A percentile compares a stretch with the other conserved stretches of the same genome.
Evolutionary conservation across 345 rosid genomes (phyloP).

Genomic region (Anastatica hierochuntica): DNA sequence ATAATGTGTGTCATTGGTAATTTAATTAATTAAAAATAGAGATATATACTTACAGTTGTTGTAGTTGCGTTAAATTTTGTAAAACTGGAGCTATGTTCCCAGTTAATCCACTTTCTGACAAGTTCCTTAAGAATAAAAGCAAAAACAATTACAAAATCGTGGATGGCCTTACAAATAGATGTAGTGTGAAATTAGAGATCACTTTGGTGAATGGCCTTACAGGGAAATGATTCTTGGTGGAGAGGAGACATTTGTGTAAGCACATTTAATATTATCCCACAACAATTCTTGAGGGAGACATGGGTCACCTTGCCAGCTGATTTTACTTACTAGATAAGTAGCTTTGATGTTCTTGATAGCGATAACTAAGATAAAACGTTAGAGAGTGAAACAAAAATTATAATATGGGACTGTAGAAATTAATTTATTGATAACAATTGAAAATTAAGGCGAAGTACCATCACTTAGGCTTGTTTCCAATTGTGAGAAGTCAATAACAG

Average conservation of each 20-base stretch:
- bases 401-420: no score
- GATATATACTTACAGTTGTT: constrained; percentile 28
- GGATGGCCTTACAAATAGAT: no score
- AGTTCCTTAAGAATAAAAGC: constrained; percentile 12
- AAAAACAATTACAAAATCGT: background rate
- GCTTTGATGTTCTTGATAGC: constrained; percentile 35
- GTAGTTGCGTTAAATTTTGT: constrained; percentile 20
- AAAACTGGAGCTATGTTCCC: constrained; percentile 22
- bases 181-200: background rate
- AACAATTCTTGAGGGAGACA: constrained; percentile 19
- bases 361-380: background rate
- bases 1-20: background rate
- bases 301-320: constrained; percentile 49
- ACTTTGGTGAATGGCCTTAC: constrained; percentile 40
- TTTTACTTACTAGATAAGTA: constrained; percentile 18
- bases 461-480: constrained; percentile 10
- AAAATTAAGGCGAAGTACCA: constrained; percentile 9
- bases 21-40: background rate
- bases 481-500: constrained; percentile 7
- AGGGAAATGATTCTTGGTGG: constrained; percentile 31
- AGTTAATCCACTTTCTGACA: constrained; percentile 25
- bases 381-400: background rate
- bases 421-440: background rate
- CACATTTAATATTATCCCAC: constrained; percentile 35
- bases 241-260: background rate